Conservation (phyloP, 2,329 filamentous ascomycete species). For the Xenosphaeropsis pyriputrescens region DNA sequence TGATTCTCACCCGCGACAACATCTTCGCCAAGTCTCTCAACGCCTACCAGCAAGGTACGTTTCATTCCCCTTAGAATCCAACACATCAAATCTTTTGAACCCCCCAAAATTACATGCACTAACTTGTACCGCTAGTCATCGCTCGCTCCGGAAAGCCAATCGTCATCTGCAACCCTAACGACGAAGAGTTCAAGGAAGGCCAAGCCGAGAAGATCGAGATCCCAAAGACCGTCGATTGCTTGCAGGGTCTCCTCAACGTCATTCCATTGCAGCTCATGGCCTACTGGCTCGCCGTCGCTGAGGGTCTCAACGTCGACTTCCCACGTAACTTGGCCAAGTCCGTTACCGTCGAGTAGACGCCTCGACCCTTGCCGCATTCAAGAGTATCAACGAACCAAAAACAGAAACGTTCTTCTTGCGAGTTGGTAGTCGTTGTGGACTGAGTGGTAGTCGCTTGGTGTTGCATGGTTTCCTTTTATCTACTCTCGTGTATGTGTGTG, state of each 20-base stretch:
- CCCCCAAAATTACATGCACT: background rate
- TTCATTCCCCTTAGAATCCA: background rate
- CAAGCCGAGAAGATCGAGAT: conserved; percentile 97
- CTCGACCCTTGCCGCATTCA: too few species aligned
- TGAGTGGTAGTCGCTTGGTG: too few species aligned
- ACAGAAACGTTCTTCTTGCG: too few species aligned
- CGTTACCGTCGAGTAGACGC: conserved; percentile 83
- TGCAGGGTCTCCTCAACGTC: conserved; percentile 96
- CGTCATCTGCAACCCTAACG: conserved; percentile 88
- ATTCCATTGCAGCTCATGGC: conserved; percentile 95
- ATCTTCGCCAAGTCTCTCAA: conserved; percentile 99
- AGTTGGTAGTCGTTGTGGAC: too few species aligned
- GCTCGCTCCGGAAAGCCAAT: conserved; percentile 92
- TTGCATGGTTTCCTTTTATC: too few species aligned
- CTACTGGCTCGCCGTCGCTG: conserved; percentile 95
- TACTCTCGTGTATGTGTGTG: too few species aligned
- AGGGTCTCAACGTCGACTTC: conserved; percentile 96
- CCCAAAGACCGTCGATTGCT: conserved; percentile 83
- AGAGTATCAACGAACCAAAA: too few species aligned
- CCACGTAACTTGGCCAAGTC: conserved; percentile 98
- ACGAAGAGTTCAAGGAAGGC: conserved; percentile 76
- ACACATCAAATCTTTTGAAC: background rate
- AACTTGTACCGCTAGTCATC: conserved; percentile 49
- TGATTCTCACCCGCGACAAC: conserved; percentile 93
- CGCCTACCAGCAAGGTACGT: conserved; percentile 87